Evolutionary conservation across 2,329 filamentous ascomycete species (phyloP), one percentile per base, ranked within the genome.

Genomic region (Talaromyces atroroseus): DNA sequence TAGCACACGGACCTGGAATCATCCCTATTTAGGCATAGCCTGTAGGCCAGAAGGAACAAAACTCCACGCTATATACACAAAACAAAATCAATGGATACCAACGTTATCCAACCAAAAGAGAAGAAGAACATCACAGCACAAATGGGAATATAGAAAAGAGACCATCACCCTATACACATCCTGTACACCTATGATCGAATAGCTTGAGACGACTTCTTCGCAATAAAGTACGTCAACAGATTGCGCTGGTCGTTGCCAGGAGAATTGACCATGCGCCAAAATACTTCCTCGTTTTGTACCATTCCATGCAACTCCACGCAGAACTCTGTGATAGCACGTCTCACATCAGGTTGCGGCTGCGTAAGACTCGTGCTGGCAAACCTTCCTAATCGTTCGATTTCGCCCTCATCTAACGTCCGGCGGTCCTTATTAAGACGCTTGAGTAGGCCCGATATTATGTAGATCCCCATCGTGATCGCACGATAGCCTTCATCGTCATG

Each of bases 251-350:
- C 65, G 50, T 61, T 62, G 16, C 53, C 61, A 29, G 60, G 52
- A 16, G 62, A 60, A 38, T 61, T 60, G 24, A 67, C 61, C 59
- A 65, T 63, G 40, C 61, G 56, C 60, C 61, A 64, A 53, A 65
- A 66, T 38, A 56, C 55, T 16, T 66, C 61, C 58, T 68, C 64
- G 3, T 64, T 60, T 38, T 61, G 59, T 21, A 66, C 59, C 61
- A 65, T 64, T 38, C 61, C 58, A 47, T 64, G 62, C n/a, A 67
- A 45, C 47, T 64, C 60, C 3, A 65, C 60, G 46, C 62, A 63
- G 29, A 65, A 63, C 48, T 72, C 68, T 11, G 71, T 71, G 6
- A 69, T 68, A 34, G 70, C 67, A 44, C 72, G 68, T 18, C 74
- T 65, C 42, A 75, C 64, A 54, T 74, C 71, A 1, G 71, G 67